Percentiles rank a stretch among this genome's conserved stretches.
phyloP scores from a whole-genome alignment of 164 flowering plant species.

The Euptelea pleiosperma region DNA sequence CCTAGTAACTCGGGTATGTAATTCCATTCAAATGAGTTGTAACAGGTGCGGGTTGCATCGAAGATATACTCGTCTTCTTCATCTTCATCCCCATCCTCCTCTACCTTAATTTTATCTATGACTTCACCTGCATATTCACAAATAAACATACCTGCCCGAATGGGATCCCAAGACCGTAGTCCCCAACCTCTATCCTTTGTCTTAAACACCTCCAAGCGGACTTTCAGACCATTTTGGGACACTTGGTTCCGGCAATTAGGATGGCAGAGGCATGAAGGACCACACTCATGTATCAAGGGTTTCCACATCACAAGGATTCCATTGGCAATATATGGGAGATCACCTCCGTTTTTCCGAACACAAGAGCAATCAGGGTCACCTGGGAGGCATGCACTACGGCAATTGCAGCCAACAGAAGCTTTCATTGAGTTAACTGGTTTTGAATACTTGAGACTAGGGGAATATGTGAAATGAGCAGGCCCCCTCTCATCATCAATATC shows the following conservation, averaged over 20 bases:
- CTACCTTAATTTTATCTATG: constrained; percentile 20
- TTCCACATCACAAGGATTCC: constrained; percentile 38
- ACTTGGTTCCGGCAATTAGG: constrained; percentile 54
- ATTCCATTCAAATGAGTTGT: constrained; percentile 24
- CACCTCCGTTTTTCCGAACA: constrained; percentile 34
- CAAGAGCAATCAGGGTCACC: constrained; percentile 41
- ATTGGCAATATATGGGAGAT: constrained; percentile 34
- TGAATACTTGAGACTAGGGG: constrained; percentile 29
- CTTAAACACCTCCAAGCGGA: constrained; percentile 64
- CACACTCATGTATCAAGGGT: constrained; percentile 47
- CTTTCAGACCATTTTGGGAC: constrained; percentile 51
- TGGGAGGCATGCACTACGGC: constrained; percentile 31
- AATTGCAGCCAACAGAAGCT: constrained; percentile 32
- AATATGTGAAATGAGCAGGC: constrained; percentile 39
- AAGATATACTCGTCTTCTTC: constrained; percentile 45
- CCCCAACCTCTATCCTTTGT: constrained; percentile 76
- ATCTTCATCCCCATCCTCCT: constrained; percentile 18
- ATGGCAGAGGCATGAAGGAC: constrained; percentile 44
- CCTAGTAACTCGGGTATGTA: constrained; percentile 28
- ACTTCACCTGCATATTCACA: constrained; percentile 73
- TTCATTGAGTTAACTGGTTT: constrained; percentile 21
- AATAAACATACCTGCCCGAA: constrained; percentile 62
- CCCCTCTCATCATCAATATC: constrained; percentile 55
- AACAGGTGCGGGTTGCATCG: constrained; percentile 33
- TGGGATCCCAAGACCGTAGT: constrained; percentile 74